Percentiles rank a stretch among this genome's conserved stretches.
These are phyloP conservation scores for Lasiodiplodia gonubiensis DNA, from an alignment of 2,329 filamentous ascomycete species.

Conservation along the genomic window DNA sequence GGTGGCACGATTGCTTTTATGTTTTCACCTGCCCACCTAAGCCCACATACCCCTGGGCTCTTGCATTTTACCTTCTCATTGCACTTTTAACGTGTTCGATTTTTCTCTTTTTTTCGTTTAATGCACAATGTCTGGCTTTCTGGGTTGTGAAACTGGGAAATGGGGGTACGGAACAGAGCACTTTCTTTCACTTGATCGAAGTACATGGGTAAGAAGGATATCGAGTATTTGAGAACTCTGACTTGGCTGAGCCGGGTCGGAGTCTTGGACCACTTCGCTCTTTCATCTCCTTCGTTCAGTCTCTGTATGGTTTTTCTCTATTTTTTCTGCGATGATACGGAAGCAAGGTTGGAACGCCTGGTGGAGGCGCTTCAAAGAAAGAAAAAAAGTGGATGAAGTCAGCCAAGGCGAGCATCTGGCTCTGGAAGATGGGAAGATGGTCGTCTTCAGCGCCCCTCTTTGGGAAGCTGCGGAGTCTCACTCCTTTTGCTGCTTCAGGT, in stretches of 20 bases:
- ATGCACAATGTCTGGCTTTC: slow-evolving; percentile 23
- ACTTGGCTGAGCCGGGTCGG: slow-evolving; percentile 19
- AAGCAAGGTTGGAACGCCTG: neutral
- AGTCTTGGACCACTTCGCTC: slow-evolving; percentile 1
- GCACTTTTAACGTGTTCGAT: slow-evolving; percentile 25
- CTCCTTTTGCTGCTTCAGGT: slow-evolving; percentile 21
- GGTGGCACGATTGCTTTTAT: slow-evolving; percentile 7
- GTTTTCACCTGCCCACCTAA: neutral
- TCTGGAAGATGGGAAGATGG: slow-evolving; percentile 19
- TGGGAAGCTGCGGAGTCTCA: slow-evolving; percentile 17
- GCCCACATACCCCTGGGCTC: neutral
- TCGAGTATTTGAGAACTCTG: neutral
- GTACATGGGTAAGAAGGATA: neutral
- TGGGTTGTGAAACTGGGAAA: slow-evolving; percentile 9
- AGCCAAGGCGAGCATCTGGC: slow-evolving; percentile 1
- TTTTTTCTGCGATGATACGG: neutral
- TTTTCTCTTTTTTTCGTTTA: slow-evolving; percentile 14
- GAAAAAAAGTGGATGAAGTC: slow-evolving; percentile 3
- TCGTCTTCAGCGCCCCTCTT: neutral
- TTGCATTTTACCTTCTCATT: slow-evolving; percentile 16
- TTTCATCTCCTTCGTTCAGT: neutral
- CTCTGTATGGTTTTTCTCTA: neutral
- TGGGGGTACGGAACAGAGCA: slow-evolving; percentile 22
- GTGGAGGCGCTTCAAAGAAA: slow-evolving; percentile 2
- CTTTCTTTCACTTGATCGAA: slow-evolving; percentile 9